Percentiles rank a stretch among this genome's conserved stretches.
Conservation (phyloP, 139 green algal species). For the Asterochloris sp. region DNA sequence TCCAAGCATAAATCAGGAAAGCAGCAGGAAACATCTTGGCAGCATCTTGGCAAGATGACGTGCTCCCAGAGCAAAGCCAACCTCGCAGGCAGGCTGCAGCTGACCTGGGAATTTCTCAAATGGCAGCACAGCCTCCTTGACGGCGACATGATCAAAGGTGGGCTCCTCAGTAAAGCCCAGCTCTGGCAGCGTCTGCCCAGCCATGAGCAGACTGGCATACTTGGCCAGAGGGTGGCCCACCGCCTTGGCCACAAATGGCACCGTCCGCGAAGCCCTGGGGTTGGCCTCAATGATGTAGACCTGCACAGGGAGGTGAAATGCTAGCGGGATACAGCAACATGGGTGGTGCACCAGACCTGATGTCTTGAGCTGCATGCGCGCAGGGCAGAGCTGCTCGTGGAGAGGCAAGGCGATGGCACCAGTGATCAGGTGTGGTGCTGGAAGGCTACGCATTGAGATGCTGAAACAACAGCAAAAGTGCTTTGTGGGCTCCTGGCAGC, state of each 20-base stretch:
- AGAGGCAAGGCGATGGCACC: too few relatives aligned
- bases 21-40: neutral
- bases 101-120: conserved; percentile 98
- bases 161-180: conserved; percentile 87
- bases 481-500: neutral
- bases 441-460: too few relatives aligned
- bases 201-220: conserved; percentile 95
- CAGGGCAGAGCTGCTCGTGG: too few relatives aligned
- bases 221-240: conserved; percentile 95
- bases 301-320: conserved; percentile 12
- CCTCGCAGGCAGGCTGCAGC: neutral
- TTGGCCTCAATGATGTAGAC: conserved; percentile 99
- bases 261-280: conserved; percentile 92
- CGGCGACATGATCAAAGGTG: conserved; percentile 84
- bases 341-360: too few relatives aligned
- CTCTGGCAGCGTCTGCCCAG: conserved; percentile 81
- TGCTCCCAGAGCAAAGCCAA: neutral
- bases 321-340: too few relatives aligned
- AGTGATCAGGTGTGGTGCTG: too few relatives aligned
- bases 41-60: neutral
- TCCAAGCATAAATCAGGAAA: neutral
- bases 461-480: neutral
- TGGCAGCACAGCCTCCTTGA: conserved; percentile 99
- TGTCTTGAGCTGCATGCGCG: too few relatives aligned
- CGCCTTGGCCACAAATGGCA: conserved; percentile 98